Evolutionary conservation across 1,284 basidiomycete species (phyloP), one percentile per base, ranked within the genome.

Genomic region (Mycosarcoma mackinlayi): DNA sequence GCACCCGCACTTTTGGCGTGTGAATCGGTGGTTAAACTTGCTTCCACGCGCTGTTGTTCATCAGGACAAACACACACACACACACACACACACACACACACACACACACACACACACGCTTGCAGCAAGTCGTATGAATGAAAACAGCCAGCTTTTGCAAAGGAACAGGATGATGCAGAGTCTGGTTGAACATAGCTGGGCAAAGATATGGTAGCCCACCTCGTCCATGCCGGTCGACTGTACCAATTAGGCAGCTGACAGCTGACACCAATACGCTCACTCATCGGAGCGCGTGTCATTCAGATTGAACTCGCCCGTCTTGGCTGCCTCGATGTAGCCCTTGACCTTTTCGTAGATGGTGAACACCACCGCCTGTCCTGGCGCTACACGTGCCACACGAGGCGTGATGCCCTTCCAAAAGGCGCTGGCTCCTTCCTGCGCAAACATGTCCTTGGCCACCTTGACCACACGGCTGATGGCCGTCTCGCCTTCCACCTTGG

Each of bases 321-420:
- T 78, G 56, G 75, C 73, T 11, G 58, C 61, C 72, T 82, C 81
- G 44, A 82, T 77, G 53, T 69, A 60, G 35, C 58, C 61, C 70
- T 81, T 81, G 56, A 82, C 74, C 72, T 80, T 82, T 49, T 82
- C 81, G 63, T 82, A 82, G 60, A 82, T 80, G 44, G 85, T 85
- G 70, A 87, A 87, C 13, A 87, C 86, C 28, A 86, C 86, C 1
- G 85, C 85, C 78, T 86, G 85, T 44, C 76, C 80, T 10, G 96
- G 95, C 1, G 96, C 96, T 44, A 99, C 95, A 74, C 96, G 89
- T 71, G 97, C 86, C 37, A 99, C 94, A 54, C 96, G 88, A 39
- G 96, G 95, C 3, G 94, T 98, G 84, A 99, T 98, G 48, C 95
- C 84, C 69, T 83, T 82, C 78, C 80, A 97, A 85, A 98, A 97